These are phyloP conservation scores for Sonneratia alba DNA, from an alignment of 345 rosid species.

Conservation along the genomic window DNA sequence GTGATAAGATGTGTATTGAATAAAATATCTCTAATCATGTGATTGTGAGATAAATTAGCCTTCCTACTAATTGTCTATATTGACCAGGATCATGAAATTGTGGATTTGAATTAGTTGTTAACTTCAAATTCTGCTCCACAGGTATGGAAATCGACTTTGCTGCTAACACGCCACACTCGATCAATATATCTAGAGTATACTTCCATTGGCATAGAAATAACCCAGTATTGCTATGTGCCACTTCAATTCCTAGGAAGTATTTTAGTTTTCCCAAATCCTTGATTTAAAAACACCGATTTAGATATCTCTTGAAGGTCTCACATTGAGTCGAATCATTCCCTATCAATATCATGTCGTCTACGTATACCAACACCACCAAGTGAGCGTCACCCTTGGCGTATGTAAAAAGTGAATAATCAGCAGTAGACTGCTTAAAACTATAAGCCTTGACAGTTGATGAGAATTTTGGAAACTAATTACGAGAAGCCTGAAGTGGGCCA, in stretches of 20 bases:
- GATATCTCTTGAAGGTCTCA: not conserved
- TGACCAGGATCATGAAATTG: not conserved
- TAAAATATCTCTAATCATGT: too few species aligned
- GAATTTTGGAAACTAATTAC: not conserved
- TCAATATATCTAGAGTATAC: conserved; percentile 3
- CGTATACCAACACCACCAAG: not conserved
- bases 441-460: not conserved
- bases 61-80: not conserved
- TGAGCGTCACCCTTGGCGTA: not conserved
- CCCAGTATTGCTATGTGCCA: not conserved
- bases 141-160: not conserved
- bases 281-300: not conserved
- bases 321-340: not conserved
- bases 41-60: too few species aligned
- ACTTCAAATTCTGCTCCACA: not conserved
- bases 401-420: too few species aligned
- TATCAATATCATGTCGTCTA: conserved; percentile 5
- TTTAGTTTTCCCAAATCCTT: conserved; percentile 7
- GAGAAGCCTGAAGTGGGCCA: not conserved
- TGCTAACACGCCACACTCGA: not conserved
- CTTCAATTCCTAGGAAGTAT: conserved; percentile 10
- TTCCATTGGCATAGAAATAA: not conserved
- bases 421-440: too few species aligned
- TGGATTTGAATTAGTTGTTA: not conserved
- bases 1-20: too few species aligned